Percentiles rank a stretch among this genome's conserved stretches.
These are phyloP conservation scores for Lichina pygmaea DNA, from an alignment of 495 filamentous ascomycete species.

Conservation along the genomic window DNA sequence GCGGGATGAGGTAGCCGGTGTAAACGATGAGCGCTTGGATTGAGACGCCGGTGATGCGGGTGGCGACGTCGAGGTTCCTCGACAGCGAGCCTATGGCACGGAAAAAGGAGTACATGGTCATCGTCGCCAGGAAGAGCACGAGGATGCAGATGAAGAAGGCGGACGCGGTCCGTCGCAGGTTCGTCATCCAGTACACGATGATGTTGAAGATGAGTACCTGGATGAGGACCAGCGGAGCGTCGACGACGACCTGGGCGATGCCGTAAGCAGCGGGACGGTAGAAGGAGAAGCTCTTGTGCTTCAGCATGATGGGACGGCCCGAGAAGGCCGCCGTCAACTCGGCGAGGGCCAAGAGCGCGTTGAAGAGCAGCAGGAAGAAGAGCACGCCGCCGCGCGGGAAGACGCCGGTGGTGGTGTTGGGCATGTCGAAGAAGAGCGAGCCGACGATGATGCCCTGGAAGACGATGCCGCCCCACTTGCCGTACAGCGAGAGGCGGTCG, in stretches of 20 bases:
- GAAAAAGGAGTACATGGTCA: conserved; percentile 63
- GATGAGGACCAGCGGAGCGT: conserved; percentile 41
- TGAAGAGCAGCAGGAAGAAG: conserved; percentile 63
- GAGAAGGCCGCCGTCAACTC: conserved; percentile 48
- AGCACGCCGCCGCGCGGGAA: conserved; percentile 30
- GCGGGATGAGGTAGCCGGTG: conserved; percentile 56
- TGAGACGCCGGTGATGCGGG: conserved; percentile 32
- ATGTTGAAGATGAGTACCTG: conserved; percentile 48
- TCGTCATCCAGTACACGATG: conserved; percentile 46
- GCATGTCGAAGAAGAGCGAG: conserved; percentile 46
- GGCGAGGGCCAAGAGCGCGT: conserved; percentile 48
- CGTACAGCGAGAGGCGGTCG: conserved; percentile 23
- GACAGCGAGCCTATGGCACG: conserved; percentile 40
- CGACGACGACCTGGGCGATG: conserved; percentile 49
- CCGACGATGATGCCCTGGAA: conserved; percentile 57
- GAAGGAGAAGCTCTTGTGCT: conserved; percentile 66
- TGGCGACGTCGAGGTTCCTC: conserved; percentile 35
- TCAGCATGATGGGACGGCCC: conserved; percentile 46
- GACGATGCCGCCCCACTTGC: conserved; percentile 31
- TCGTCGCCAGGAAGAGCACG: conserved; percentile 29
- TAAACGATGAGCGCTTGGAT: conserved; percentile 48
- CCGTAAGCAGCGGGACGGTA: conserved; percentile 60
- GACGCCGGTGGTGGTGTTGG: conserved; percentile 23
- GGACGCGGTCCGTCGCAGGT: conserved; percentile 36
- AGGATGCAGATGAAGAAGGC: conserved; percentile 66